Evolutionary conservation across 2,329 filamentous ascomycete species (phyloP).

Genomic region (Grosmannia serpens): DNA sequence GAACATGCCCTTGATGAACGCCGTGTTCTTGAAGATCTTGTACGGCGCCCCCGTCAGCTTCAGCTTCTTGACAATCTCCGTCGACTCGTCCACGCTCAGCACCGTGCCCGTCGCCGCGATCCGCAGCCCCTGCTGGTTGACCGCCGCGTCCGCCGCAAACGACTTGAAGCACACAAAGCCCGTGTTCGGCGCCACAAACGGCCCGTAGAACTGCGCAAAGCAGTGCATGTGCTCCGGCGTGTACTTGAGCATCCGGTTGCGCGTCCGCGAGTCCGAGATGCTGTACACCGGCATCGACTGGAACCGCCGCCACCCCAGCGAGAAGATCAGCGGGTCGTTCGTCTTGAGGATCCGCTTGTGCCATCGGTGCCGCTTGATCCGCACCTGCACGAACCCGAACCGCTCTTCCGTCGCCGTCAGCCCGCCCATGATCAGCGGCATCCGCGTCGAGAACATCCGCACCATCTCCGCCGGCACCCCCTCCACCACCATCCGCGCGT

Average conservation of each 20-base stretch:
- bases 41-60: conserved; percentile 64
- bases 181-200: conserved; percentile 88
- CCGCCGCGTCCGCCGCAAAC: conserved; percentile 66
- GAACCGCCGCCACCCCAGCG: conserved; percentile 90
- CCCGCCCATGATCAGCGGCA: conserved; percentile 83
- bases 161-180: conserved; percentile 91
- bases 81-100: conserved; percentile 85
- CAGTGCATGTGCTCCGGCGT: conserved; percentile 99
- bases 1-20: conserved; percentile 99
- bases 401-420: conserved; percentile 87
- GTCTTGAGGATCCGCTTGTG: conserved; percentile 99
- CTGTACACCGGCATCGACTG: conserved; percentile 88
- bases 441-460: conserved; percentile 65
- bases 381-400: conserved; percentile 88
- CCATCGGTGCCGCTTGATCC: conserved; percentile 96
- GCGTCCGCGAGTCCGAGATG: conserved; percentile 83
- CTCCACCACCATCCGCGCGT: conserved; percentile 82
- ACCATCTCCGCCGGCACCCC: conserved; percentile 87
- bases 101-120: conserved; percentile 92
- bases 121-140: conserved; percentile 54
- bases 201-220: conserved; percentile 90
- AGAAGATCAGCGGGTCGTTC: conserved; percentile 94
- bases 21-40: conserved; percentile 99
- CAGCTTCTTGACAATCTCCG: conserved; percentile 97
- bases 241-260: conserved; percentile 98